phyloP scores from a whole-genome alignment of 2,329 filamentous ascomycete species.

The Pseudogymnoascus sp. region DNA sequence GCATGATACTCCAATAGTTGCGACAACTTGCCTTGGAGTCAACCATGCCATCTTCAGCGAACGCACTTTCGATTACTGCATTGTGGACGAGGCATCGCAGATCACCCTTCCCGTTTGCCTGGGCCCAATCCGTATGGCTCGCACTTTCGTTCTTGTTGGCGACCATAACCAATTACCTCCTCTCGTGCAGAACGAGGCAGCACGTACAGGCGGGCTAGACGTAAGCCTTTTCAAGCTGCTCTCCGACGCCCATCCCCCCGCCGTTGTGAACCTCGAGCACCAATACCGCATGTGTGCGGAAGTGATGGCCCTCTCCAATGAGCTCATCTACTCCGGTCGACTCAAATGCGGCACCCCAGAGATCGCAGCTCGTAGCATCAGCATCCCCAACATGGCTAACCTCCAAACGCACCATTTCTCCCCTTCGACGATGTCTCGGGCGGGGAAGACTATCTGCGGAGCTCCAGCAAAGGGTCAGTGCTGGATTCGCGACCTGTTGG shows the following conservation, averaged over 20 bases:
- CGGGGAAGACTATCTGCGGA: conserved; percentile 46
- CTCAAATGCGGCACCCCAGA: conserved; percentile 79
- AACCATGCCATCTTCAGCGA: conserved; percentile 83
- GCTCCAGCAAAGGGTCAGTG: conserved; percentile 42
- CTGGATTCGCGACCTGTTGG: conserved; percentile 67
- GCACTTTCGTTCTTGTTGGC: conserved; percentile 87
- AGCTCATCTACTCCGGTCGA: conserved; percentile 81
- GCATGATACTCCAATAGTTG: conserved; percentile 80
- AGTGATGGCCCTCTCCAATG: conserved; percentile 89
- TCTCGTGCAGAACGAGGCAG: conserved; percentile 85
- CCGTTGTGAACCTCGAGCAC: conserved; percentile 85
- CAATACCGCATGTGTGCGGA: conserved; percentile 99
- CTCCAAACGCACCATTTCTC: conserved; percentile 53
- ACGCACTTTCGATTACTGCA: conserved; percentile 92
- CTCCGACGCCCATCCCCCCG: conserved; percentile 77
- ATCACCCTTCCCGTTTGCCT: conserved; percentile 93
- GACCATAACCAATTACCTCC: conserved; percentile 96
- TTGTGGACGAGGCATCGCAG: conserved; percentile 95
- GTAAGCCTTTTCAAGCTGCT: conserved; percentile 89
- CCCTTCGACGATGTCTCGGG: conserved; percentile 34
- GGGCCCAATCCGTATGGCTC: conserved; percentile 86
- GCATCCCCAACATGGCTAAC: conserved; percentile 56
- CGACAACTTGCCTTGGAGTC: conserved; percentile 88
- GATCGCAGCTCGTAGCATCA: conserved; percentile 60
- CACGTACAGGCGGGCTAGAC: conserved; percentile 77